These are phyloP conservation scores for Neurospora tetrasperma DNA, from an alignment of 495 filamentous ascomycete species.

Conservation along the genomic window DNA sequence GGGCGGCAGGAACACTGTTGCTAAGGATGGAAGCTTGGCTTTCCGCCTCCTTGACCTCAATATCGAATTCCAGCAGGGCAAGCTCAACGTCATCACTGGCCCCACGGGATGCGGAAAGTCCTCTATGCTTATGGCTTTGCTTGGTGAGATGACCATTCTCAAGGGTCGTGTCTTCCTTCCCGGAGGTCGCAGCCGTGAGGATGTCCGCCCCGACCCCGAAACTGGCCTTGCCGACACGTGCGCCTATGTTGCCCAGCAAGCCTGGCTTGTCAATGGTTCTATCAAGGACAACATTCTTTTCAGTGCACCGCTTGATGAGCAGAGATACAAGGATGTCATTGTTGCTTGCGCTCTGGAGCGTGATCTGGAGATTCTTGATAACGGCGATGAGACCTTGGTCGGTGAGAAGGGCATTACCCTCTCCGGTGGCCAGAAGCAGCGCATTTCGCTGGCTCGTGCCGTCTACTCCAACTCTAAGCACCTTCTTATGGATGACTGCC, in stretches of 20 bases:
- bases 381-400: slow-evolving; percentile 86
- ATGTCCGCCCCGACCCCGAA: slow-evolving; percentile 68
- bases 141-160: slow-evolving; percentile 91
- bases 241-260: slow-evolving; percentile 95
- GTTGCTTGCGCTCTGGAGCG: slow-evolving; percentile 88
- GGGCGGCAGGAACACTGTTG: slow-evolving; percentile 59
- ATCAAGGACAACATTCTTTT: slow-evolving; percentile 97
- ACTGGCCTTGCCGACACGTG: slow-evolving; percentile 85
- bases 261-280: slow-evolving; percentile 93
- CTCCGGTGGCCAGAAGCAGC: slow-evolving; percentile 95
- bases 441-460: slow-evolving; percentile 88
- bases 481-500: slow-evolving; percentile 85
- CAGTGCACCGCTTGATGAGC: slow-evolving; percentile 69
- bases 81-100: slow-evolving; percentile 84
- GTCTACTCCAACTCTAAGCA: slow-evolving; percentile 89
- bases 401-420: slow-evolving; percentile 97
- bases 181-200: slow-evolving; percentile 70
- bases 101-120: slow-evolving; percentile 94
- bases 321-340: slow-evolving; percentile 79
- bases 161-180: slow-evolving; percentile 76
- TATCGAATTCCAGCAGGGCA: slow-evolving; percentile 63
- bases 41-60: slow-evolving; percentile 80
- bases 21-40: slow-evolving; percentile 48
- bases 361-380: slow-evolving; percentile 85
- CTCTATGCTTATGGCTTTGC: slow-evolving; percentile 86